Percentiles rank a stretch among this genome's conserved stretches.
These are phyloP conservation scores for Paecilomyces sp. DNA, from an alignment of 2,329 filamentous ascomycete genomes.

Conservation along the genomic window DNA sequence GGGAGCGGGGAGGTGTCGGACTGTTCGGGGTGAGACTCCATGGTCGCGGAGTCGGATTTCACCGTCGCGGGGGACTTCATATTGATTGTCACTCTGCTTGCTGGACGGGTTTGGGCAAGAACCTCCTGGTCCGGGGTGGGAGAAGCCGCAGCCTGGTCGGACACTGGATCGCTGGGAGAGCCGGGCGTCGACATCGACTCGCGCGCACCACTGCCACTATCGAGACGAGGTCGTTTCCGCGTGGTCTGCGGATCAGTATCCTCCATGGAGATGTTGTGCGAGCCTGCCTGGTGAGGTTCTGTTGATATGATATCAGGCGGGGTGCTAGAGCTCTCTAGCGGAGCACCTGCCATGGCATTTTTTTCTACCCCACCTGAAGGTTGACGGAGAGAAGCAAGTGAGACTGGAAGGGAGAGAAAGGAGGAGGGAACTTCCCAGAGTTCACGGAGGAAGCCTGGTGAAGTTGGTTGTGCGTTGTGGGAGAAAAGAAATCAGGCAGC, in stretches of 20 bases:
- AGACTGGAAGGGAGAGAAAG: conserved; percentile 1
- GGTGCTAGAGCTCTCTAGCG: conserved; percentile 39
- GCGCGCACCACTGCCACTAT: conserved; percentile 33
- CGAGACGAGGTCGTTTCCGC: conserved; percentile 42
- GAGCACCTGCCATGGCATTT: conserved; percentile 41
- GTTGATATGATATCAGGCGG: conserved; percentile 27
- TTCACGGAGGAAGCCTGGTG: not conserved
- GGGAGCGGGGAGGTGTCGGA: conserved; percentile 7
- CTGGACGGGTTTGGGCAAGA: conserved; percentile 24
- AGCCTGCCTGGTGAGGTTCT: conserved; percentile 17
- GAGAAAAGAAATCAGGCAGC: not conserved
- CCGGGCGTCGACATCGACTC: conserved; percentile 26
- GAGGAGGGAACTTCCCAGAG: not conserved
- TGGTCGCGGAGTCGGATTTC: conserved; percentile 9
- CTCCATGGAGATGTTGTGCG: conserved; percentile 32
- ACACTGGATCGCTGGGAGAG: conserved; percentile 9
- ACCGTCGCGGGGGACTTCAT: conserved; percentile 29
- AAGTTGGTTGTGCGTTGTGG: not conserved
- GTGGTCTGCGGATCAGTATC: conserved; percentile 29
- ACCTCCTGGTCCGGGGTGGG: conserved; percentile 22
- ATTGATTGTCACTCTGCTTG: conserved; percentile 43
- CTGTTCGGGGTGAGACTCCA: conserved; percentile 9
- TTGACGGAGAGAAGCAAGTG: conserved; percentile 1
- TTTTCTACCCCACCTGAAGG: conserved; percentile 10
- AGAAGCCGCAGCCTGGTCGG: conserved; percentile 17